A percentile compares a stretch with the other conserved stretches of the same genome.
Conservation (phyloP, 2,329 filamentous ascomycete genomes). For the Cryphonectria parasitica region DNA sequence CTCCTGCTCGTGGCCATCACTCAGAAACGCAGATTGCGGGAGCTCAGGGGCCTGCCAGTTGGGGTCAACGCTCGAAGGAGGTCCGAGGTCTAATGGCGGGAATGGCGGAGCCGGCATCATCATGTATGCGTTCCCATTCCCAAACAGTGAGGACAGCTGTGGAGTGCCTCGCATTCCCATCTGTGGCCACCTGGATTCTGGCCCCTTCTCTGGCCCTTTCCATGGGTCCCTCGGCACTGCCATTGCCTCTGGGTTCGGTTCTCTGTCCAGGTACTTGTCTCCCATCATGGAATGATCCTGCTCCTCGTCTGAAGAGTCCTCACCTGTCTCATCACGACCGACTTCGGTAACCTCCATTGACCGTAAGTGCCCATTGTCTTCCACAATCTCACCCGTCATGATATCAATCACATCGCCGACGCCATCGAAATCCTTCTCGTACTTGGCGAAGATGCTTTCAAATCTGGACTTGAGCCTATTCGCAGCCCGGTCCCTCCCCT, state of each 20-base stretch:
- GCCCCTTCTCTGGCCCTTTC: neutral
- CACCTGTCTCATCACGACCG: conserved; percentile 38
- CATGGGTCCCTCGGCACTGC: neutral
- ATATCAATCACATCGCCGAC: conserved; percentile 91
- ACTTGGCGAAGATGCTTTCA: conserved; percentile 88
- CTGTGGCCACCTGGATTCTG: neutral
- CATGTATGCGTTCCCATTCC: conserved; percentile 27
- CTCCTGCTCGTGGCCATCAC: conserved; percentile 21
- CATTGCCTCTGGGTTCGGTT: too few relatives aligned
- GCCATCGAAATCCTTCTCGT: conserved; percentile 78
- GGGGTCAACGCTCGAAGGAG: conserved; percentile 38
- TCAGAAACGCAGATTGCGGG: conserved; percentile 31
- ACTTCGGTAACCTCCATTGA: conserved; percentile 43
- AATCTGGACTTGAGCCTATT: conserved; percentile 79
- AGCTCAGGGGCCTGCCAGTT: conserved; percentile 45
- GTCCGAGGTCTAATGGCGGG: conserved; percentile 28
- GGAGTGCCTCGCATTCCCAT: conserved; percentile 20
- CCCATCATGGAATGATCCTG: conserved; percentile 14
- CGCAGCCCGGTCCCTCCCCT: conserved; percentile 68
- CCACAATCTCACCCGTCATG: conserved; percentile 77
- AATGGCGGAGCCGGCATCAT: conserved; percentile 6
- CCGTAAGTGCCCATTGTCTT: conserved; percentile 85
- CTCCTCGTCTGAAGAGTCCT: neutral
- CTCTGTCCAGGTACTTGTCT: neutral
- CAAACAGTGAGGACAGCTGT: conserved; percentile 32